Evolutionary conservation across 2,329 filamentous ascomycete genomes (phyloP), one percentile per base, ranked within the genome.

Genomic region (Cladophialophora chaetospira): DNA sequence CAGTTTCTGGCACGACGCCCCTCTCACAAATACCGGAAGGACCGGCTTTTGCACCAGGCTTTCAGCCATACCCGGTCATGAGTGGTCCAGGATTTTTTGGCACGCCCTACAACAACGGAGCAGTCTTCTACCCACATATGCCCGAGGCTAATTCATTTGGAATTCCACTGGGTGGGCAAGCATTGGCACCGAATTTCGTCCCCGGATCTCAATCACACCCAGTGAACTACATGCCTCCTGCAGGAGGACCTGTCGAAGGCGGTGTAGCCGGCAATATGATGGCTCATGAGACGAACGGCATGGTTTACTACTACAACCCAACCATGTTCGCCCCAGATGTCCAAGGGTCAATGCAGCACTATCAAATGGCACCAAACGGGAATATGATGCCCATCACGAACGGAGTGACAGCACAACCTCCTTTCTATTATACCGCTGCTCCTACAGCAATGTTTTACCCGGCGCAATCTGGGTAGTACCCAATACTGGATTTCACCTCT

Each of bases 301-400:
- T 95, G 82, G 91, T 96, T 0, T 97, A 96, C 72, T 99, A 96
- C 71, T 92, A 91, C 67, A 89, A 96, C 68, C 82, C 89, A 5
- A 81, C 86, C n/a, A 56, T 58, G 48, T 57, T 44, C 31, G n/a
- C 50, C 8, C 35, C 83, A 17, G 67, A 70, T 26, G 35, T 53
- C 28, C 57, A 57, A 49, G 66, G 66, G 38, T 75, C 75, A 54
- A 66, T 75, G 29, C 70, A 70, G 44, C 75, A 78, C 53, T 89
- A 86, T 66, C 74, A 80, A 8, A 76, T 81, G 49, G 75, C 80
- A 42, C 73, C 74, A 40, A 70, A 74, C 54, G 77, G 77, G 19
- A 82, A 80, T 40, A 78, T 85, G 43, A 79, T 87, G 59, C 86
- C 85, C 40, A 90, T 92, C 82, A 86, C 86, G 61, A 87, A 88